Base-by-base conservation (phyloP, 1,284 basidiomycete genomes). In the Cutaneotrichosporon sp. region DNA sequence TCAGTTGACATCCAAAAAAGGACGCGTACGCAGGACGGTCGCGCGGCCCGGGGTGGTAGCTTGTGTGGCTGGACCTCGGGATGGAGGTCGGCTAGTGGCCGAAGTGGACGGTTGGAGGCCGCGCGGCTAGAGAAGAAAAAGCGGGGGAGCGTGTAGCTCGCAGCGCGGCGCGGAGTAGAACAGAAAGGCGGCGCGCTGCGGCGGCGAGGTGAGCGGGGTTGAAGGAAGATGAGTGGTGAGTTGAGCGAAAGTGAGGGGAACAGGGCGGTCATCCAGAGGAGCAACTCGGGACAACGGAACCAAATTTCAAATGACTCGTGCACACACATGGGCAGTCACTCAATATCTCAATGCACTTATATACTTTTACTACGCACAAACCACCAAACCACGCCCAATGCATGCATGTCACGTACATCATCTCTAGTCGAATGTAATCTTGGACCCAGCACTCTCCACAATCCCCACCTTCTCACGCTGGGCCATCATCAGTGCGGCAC, bases 401-500 rank as follows among this genome's bases (percentile, higher is more conserved):
- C 18, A 32, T 52, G 30, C 26, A 30, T 52, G 11, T 52, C 30
- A 32, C 30, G 51, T 31, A 30, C 30, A 51, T 11, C 40, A 16
- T 16, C 40, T 42, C 69, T 75, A 80, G 63, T 81, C 80, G 75
- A 97, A 98, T 32, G 86, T 87, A 64, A 90, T 89, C 82, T 94
- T 97, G 77, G 87, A 86, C n/a, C 91, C 91, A 31, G 69, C 56
- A 8, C 72, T 75, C 34, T 89, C 88, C 7, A 97, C 84, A 72
- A 98, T 96, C 1, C 88, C 90, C 21, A 87, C 88, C 65, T 88
- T 89, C 78, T 92, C 91, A 61, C 95, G 86, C 76, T 90, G 89
- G 21, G 96, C 95, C 65, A 87, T 85, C 0, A 94, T 93, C 26
- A 97, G 85, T 5, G 92, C 93, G 5, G 93, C 95, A 62, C 95